Conservation (phyloP, 352 stramenopile genomes). For the Pythium pyrilobum region DNA sequence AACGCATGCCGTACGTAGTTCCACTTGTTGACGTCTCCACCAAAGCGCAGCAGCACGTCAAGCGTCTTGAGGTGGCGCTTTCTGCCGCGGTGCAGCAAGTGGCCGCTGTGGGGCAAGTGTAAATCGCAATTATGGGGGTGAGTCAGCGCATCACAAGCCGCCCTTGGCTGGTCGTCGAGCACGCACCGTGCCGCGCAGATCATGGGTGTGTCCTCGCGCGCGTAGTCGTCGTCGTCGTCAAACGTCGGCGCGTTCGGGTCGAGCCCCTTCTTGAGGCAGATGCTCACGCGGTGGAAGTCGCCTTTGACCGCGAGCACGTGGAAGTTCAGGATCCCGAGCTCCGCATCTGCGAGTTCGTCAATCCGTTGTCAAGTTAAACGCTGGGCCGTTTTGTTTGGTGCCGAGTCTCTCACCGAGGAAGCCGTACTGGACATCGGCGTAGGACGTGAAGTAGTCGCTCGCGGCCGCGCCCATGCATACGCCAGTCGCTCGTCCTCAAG, state of each 20-base stretch:
- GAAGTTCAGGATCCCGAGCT: constrained; percentile 46
- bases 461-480: constrained; percentile 38
- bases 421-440: constrained; percentile 51
- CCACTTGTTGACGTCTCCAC: constrained; percentile 42
- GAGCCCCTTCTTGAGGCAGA: constrained; percentile 49
- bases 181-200: constrained; percentile 50
- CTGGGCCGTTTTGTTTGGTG: too few species aligned
- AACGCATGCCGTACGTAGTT: constrained; percentile 33
- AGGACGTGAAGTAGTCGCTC: constrained; percentile 50
- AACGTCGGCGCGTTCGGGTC: constrained; percentile 44
- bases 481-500: background rate
- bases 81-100: constrained; percentile 12
- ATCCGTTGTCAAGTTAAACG: too few species aligned
- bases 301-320: constrained; percentile 46
- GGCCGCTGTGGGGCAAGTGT: background rate
- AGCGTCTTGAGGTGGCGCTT: constrained; percentile 54
- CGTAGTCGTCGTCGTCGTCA: constrained; percentile 40
- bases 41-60: constrained; percentile 44
- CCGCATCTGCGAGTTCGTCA: constrained; percentile 33
- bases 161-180: too few species aligned
- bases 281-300: constrained; percentile 30
- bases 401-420: constrained; percentile 29
- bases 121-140: background rate
- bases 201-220: constrained; percentile 46
- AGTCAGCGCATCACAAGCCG: too few species aligned